These are phyloP conservation scores for Symbiotaphrina buchneri DNA, from an alignment of 495 filamentous ascomycete genomes.

Conservation along the genomic window DNA sequence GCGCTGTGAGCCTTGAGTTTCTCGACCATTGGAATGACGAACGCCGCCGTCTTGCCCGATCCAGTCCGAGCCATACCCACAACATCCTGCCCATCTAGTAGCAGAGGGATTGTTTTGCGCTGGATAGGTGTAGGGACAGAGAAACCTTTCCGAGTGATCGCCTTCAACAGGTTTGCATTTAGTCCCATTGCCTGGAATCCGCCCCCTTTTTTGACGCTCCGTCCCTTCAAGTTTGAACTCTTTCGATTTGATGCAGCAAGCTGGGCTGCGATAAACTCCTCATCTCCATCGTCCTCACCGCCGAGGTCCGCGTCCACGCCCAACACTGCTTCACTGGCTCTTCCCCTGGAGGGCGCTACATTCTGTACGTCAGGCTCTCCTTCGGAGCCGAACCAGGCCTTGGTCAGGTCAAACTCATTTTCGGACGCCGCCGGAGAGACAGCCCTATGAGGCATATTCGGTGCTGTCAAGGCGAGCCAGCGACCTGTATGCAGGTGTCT, in stretches of 20 bases:
- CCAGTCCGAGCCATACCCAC: slow-evolving; percentile 96
- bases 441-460: slow-evolving; percentile 31
- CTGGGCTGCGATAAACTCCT: slow-evolving; percentile 65
- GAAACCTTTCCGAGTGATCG: slow-evolving; percentile 84
- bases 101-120: slow-evolving; percentile 79
- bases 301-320: slow-evolving; percentile 21
- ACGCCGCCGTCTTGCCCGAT: slow-evolving; percentile 91
- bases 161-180: slow-evolving; percentile 57
- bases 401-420: slow-evolving; percentile 77
- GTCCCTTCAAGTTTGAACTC: slow-evolving; percentile 54
- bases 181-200: slow-evolving; percentile 95
- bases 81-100: slow-evolving; percentile 75
- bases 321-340: slow-evolving; percentile 18
- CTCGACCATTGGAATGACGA: slow-evolving; percentile 96
- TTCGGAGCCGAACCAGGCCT: slow-evolving; percentile 43
- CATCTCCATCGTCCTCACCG: slow-evolving; percentile 48
- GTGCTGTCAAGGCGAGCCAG: too few relatives aligned
- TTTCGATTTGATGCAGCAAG: slow-evolving; percentile 79
- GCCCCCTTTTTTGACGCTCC: slow-evolving; percentile 76
- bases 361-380: slow-evolving; percentile 21
- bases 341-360: slow-evolving; percentile 6
- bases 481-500: too few relatives aligned
- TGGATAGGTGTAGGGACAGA: slow-evolving; percentile 93
- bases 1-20: slow-evolving; percentile 75
- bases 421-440: slow-evolving; percentile 73